Evolutionary conservation across 192 early-diverging fungal species (phyloP), one percentile per base, ranked within the genome.

Genomic region (Thoreauomyces humboldtii): DNA sequence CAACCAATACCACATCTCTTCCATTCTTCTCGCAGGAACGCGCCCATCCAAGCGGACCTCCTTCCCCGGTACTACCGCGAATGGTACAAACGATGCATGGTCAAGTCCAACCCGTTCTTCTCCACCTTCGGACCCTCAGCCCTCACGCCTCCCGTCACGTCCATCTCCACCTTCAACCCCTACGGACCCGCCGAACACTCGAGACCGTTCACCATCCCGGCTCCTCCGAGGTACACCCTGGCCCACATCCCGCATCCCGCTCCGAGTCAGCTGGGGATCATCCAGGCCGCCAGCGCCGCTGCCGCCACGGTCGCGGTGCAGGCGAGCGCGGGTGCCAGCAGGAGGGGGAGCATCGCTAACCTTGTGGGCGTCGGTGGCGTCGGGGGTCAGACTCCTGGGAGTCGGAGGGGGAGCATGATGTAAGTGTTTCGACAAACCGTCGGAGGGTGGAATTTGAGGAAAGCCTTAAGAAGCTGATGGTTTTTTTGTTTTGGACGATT

Each of bases 21-120:
- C n/a, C n/a, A n/a, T 19, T 47, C 44, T 22, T 44, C 19, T 45
- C 12, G 24, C 43, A 66, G 64, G 64, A 66, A 66, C 28, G 65
- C 65, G 1, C 58, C 65, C 19, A 68, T 68, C 48, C 65, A 68
- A 28, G 55, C 65, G 12, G 65, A 68, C 36, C 47, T 68, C 21
- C 57, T 68, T 11, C 65, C 65, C 4, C 65, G 65, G 17, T 68
- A 68, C 46, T 68, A 68, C 48, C 65, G 58, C 33, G 65, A 68
- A 51, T 68, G 65, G 65, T 60, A 38, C 35, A 68, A 68, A 32
- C 42, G 48, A 11, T 45, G 45, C 38, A 34, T 68, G 46, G 32
- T 33, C 7, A 60, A 68, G 34, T 32, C 17, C 28, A 52, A 31
- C 4, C 28, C 61, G 2, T 63, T 63, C 48, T 63, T 63, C 33